Conservation (phyloP, 2,329 filamentous ascomycete species). For the Teratosphaeria gauchensis region DNA sequence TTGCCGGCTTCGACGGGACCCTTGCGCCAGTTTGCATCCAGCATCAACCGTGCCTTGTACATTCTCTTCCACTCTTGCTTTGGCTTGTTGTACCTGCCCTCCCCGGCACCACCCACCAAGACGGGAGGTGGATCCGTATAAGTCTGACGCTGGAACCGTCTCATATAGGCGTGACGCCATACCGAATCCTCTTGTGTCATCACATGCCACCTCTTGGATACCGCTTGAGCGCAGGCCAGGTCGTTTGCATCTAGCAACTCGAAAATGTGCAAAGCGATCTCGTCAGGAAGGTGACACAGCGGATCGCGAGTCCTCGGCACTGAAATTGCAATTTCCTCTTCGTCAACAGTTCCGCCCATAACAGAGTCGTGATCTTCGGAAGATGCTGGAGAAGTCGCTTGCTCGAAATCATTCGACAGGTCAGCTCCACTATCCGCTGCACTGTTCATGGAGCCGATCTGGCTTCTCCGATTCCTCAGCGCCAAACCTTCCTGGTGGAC, state of each 20-base stretch:
- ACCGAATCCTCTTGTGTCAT: conserved; percentile 48
- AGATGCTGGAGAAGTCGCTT: neutral
- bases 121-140: conserved; percentile 36
- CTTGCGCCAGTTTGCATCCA: conserved; percentile 65
- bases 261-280: conserved; percentile 50
- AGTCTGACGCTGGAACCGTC: conserved; percentile 40
- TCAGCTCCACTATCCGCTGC: conserved; percentile 30
- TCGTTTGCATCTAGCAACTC: conserved; percentile 50
- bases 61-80: conserved; percentile 78
- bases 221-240: conserved; percentile 45
- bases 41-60: conserved; percentile 64
- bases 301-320: neutral
- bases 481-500: neutral
- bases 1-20: conserved; percentile 59
- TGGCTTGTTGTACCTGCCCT: conserved; percentile 40
- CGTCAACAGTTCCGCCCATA: neutral
- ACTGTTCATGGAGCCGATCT: conserved; percentile 22
- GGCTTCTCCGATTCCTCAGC: conserved; percentile 13
- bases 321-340: neutral
- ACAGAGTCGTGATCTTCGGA: neutral
- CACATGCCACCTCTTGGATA: conserved; percentile 48
- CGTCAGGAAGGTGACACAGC: conserved; percentile 38
- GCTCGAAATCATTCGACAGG: conserved; percentile 9
- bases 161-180: conserved; percentile 54
- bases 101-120: conserved; percentile 42